phyloP scores from a whole-genome alignment of 1,284 basidiomycete genomes.

The Vanrija sp. region DNA sequence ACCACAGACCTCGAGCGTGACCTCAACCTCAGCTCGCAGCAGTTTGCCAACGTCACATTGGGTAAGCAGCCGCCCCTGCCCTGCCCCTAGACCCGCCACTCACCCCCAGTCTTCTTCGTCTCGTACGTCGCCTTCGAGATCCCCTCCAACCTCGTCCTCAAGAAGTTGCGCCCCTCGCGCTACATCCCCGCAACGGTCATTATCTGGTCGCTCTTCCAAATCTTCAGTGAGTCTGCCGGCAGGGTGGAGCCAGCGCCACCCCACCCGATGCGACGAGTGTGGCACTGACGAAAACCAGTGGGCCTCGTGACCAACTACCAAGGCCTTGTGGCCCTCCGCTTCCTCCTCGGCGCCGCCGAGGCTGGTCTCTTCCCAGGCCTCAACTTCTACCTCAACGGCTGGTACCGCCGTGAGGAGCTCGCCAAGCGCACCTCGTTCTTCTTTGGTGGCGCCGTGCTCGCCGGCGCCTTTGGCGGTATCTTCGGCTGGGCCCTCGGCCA shows the following conservation, averaged over 20 bases:
- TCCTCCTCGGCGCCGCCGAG: conserved; percentile 47
- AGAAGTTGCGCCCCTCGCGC: conserved; percentile 44
- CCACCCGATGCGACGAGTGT: conserved; percentile 30
- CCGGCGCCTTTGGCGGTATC: conserved; percentile 49
- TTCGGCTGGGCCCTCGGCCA: conserved; percentile 33
- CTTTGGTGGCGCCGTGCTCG: conserved; percentile 51
- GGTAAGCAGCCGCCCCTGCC: neutral
- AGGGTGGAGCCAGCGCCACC: too few species aligned
- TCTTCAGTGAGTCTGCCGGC: conserved; percentile 33
- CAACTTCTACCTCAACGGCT: conserved; percentile 50
- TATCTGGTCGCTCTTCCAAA: conserved; percentile 43
- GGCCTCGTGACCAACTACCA: conserved; percentile 48
- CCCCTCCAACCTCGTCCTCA: conserved; percentile 50
- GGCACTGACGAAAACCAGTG: conserved; percentile 18
- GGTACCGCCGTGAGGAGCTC: conserved; percentile 49
- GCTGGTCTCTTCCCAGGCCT: conserved; percentile 48
- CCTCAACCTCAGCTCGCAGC: conserved; percentile 43
- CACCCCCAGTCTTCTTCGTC: conserved; percentile 41
- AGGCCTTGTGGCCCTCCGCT: conserved; percentile 47
- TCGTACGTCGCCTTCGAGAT: conserved; percentile 49
- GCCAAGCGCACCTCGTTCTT: conserved; percentile 49
- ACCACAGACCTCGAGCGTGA: conserved; percentile 41
- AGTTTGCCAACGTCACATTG: conserved; percentile 44
- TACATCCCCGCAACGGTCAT: conserved; percentile 48
- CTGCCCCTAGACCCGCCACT: too few species aligned